A percentile compares a stretch with the other conserved stretches of the same genome.
Conservation (phyloP, 2,329 filamentous ascomycete genomes). For the Colletotrichum cereale region DNA sequence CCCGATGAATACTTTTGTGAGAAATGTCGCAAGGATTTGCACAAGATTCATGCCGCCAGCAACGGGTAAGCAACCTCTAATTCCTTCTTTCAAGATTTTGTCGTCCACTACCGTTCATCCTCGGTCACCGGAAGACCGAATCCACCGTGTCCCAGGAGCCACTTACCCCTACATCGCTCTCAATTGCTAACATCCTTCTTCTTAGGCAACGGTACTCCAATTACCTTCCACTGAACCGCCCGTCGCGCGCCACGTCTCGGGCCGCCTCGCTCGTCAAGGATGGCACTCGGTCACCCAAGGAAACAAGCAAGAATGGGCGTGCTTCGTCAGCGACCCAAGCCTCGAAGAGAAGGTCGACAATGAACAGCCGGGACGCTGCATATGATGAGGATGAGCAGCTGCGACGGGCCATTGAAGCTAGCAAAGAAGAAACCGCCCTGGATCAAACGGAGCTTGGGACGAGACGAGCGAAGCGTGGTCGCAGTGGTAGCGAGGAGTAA, state of each 20-base stretch:
- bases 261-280: conserved; percentile 77
- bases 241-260: conserved; percentile 69
- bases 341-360: conserved; percentile 91
- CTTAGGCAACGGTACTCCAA: conserved; percentile 74
- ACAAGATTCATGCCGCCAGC: conserved; percentile 82
- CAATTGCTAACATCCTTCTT: conserved; percentile 15
- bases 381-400: conserved; percentile 96
- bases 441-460: conserved; percentile 63
- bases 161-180: background rate
- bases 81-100: conserved; percentile 28
- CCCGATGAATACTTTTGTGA: conserved; percentile 99
- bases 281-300: conserved; percentile 65
- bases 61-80: conserved; percentile 79
- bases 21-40: conserved; percentile 90
- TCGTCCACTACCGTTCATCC: conserved; percentile 27
- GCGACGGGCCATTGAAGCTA: conserved; percentile 91
- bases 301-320: conserved; percentile 68
- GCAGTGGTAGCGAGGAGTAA: conserved; percentile 96
- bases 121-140: too few species aligned
- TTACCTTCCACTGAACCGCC: conserved; percentile 71
- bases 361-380: conserved; percentile 95
- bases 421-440: conserved; percentile 80
- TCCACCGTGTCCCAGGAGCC: background rate
- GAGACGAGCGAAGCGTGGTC: conserved; percentile 82
- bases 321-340: conserved; percentile 65